Evolutionary conservation across 768 basidiomycete species (phyloP), one percentile per base, ranked within the genome.

Genomic region (Lactifluus piperatus): DNA sequence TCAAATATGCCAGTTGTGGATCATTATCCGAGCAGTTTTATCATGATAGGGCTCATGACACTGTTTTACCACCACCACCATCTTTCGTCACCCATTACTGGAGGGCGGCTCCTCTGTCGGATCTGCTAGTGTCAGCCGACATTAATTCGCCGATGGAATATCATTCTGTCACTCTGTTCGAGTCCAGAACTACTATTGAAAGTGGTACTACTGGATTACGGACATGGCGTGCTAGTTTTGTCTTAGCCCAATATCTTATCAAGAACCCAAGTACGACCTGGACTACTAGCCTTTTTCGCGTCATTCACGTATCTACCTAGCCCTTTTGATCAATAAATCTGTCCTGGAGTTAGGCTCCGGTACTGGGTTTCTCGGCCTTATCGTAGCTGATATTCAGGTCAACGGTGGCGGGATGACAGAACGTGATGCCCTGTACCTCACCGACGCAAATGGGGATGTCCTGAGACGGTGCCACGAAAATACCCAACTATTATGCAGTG

Each of bases 261-360:
- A 59, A 65, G 9, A 74, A 85, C 66, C 73, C 82, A 69, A 78
- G 88, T 87, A 70, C 32, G 48, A 27, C 34, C 22, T 57, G 11
- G 43, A 13, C 22, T 20, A 22, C 11, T 32, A 5, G 27, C 55
- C 26, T 0, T 0, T n/a, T 32, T 59, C 46, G 22, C 36, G 24
- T 50, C 39, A 22, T 54, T 55, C 39, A 47, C 41, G 3, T 26
- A 18, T 16, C 56, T 9, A n/a, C 46, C 11, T 49, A 75, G 85
- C 77, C 8, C 52, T 82, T 11, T 70, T 85, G 1, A 58, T 62
- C 20, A 63, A 69, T 11, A 76, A 76, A 64, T 71, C 75, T 18
- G 75, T 89, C 7, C 77, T 92, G 10, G 90, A 92, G 68, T 75
- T 91, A 1, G 90, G 90, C 11, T 84, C 82, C 6, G 90, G 90